Percentiles rank a stretch among this genome's conserved stretches.
These are phyloP conservation scores for Globisporangium viniferum DNA, from an alignment of 352 stramenopile species.

Conservation along the genomic window DNA sequence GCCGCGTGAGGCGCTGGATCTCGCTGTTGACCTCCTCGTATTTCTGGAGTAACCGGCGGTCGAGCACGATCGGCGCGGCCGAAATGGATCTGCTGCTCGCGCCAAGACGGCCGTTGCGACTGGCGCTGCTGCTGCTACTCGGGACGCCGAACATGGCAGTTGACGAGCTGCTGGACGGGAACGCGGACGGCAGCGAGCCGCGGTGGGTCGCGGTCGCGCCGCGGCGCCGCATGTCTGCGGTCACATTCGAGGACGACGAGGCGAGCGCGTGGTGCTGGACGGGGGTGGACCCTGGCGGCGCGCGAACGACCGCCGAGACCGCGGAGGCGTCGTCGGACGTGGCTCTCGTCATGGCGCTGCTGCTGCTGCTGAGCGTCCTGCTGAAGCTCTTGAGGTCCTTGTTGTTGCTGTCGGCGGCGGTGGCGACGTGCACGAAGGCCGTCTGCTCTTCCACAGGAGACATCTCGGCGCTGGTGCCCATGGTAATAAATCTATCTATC, in stretches of 20 bases:
- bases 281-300: not conserved
- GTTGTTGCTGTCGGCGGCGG: not conserved
- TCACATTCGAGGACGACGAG: slow-evolving; percentile 19
- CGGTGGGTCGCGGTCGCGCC: slow-evolving; percentile 9
- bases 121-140: slow-evolving; percentile 1
- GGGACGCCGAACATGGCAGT: slow-evolving; percentile 5
- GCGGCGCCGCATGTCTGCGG: slow-evolving; percentile 15
- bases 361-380: not conserved
- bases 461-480: slow-evolving; percentile 9
- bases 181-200: slow-evolving; percentile 17
- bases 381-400: not conserved
- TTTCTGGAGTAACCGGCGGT: slow-evolving; percentile 62
- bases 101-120: not conserved
- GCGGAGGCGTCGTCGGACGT: slow-evolving; percentile 1
- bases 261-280: slow-evolving; percentile 78
- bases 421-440: not conserved
- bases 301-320: not conserved
- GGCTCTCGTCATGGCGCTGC: not conserved
- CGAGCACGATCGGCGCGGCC: slow-evolving; percentile 33
- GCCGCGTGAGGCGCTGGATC: slow-evolving; percentile 65
- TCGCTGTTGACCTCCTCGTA: slow-evolving; percentile 78
- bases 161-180: slow-evolving; percentile 1
- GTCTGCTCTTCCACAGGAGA: slow-evolving; percentile 4
- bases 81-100: not conserved
- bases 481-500: not conserved